Evolutionary conservation across 2,329 filamentous ascomycete species (phyloP).

Genomic region (Colletotrichum sp.): DNA sequence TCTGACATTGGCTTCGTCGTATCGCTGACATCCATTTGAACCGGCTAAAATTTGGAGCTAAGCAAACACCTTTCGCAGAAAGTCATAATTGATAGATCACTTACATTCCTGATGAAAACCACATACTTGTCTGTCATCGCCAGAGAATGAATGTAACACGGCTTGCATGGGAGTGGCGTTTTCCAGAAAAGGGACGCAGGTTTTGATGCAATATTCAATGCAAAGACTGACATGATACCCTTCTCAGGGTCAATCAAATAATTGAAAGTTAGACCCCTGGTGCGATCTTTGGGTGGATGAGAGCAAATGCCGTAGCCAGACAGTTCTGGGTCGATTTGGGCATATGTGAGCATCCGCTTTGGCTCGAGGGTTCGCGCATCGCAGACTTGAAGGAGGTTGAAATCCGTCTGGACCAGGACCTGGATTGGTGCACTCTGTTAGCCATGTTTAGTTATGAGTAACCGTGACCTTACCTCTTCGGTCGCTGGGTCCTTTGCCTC

Average conservation of each 20-base stretch:
- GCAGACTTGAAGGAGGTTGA: slow-evolving; percentile 19
- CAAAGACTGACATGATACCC: slow-evolving; percentile 12
- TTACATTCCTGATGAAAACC: slow-evolving; percentile 20
- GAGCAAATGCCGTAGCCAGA: slow-evolving; percentile 21
- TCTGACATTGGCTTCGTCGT: slow-evolving; percentile 17
- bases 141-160: slow-evolving; percentile 21
- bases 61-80: background rate
- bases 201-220: slow-evolving; percentile 13
- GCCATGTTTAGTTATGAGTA: background rate
- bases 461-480: background rate
- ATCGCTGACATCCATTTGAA: slow-evolving; percentile 25
- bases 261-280: slow-evolving; percentile 19
- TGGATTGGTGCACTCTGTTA: background rate
- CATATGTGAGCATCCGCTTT: slow-evolving; percentile 21
- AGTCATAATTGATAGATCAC: background rate
- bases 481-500: background rate
- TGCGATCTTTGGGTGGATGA: slow-evolving; percentile 21
- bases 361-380: slow-evolving; percentile 20
- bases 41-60: background rate
- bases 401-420: slow-evolving; percentile 19
- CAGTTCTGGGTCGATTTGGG: slow-evolving; percentile 20
- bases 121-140: slow-evolving; percentile 22
- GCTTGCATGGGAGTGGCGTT: slow-evolving; percentile 17
- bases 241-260: slow-evolving; percentile 14
- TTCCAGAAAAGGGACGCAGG: slow-evolving; percentile 19